These are phyloP conservation scores for Phellinidium pouzarii DNA, from an alignment of 1,284 basidiomycete species.

Conservation along the genomic window DNA sequence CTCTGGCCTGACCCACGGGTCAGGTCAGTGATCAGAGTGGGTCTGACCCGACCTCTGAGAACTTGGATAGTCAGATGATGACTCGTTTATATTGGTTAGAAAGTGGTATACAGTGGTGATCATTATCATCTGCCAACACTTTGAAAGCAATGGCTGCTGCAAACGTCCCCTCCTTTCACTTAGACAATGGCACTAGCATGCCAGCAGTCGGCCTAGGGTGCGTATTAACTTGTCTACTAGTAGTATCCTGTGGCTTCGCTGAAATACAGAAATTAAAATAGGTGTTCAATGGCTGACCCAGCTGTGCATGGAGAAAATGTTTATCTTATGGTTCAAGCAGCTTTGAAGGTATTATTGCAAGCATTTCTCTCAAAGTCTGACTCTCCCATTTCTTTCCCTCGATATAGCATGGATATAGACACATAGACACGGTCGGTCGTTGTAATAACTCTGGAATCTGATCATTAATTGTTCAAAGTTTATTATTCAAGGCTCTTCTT, in stretches of 20 bases:
- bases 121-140: too few relatives aligned
- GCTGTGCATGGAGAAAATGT: not conserved
- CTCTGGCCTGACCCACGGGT: too few relatives aligned
- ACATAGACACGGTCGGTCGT: slow-evolving; percentile 19
- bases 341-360: not conserved
- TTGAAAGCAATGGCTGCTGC: not conserved
- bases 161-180: not conserved
- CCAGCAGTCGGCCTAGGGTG: slow-evolving; percentile 7
- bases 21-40: too few relatives aligned
- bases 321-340: slow-evolving; percentile 1
- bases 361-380: not conserved
- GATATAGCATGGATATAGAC: slow-evolving; percentile 19
- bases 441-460: not conserved
- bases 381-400: not conserved
- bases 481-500: slow-evolving; percentile 17
- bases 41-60: too few relatives aligned
- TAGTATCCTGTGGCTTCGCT: not conserved
- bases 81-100: too few relatives aligned
- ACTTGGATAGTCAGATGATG: too few relatives aligned
- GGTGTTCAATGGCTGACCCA: slow-evolving; percentile 4
- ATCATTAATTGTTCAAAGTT: not conserved
- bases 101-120: too few relatives aligned
- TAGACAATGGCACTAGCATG: slow-evolving; percentile 8
- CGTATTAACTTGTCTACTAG: not conserved
- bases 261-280: not conserved